Evolutionary conservation across 441 rosid species (phyloP).

Genomic region (Cnidoscolus chayamansa): DNA sequence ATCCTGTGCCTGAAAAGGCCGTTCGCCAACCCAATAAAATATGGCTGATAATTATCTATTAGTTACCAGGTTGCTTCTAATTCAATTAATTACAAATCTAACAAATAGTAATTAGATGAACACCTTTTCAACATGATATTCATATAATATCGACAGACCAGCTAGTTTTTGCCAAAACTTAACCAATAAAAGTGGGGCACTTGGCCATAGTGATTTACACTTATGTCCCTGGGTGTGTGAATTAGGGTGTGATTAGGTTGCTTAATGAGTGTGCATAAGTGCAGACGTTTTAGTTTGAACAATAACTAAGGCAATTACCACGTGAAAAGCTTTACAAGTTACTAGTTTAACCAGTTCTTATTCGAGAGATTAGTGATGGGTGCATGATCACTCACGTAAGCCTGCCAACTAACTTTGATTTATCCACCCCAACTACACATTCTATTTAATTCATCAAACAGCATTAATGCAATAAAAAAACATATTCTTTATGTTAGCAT

Average conservation of each 20-base stretch:
- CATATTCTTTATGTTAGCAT: too few relatives aligned
- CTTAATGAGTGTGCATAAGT: slow-evolving; percentile 13
- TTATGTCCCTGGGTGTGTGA: too few relatives aligned
- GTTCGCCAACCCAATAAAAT: background rate
- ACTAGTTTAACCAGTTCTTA: background rate
- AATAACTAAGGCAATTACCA: background rate
- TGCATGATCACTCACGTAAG: background rate
- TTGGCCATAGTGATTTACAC: background rate
- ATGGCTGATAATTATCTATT: background rate
- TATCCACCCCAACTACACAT: background rate
- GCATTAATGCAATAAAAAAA: too few relatives aligned
- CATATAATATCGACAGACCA: background rate
- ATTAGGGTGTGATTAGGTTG: slow-evolving; percentile 7
- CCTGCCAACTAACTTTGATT: slow-evolving; percentile 16
- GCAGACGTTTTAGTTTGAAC: background rate
- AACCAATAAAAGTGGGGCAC: background rate
- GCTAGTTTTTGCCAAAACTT: background rate
- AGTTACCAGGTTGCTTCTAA: background rate
- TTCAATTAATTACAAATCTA: too few relatives aligned
- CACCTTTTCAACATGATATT: too few relatives aligned
- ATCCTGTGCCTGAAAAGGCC: background rate
- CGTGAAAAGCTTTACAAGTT: background rate
- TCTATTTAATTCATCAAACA: too few relatives aligned
- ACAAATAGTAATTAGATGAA: too few relatives aligned
- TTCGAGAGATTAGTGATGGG: background rate